Evolutionary conservation across 176 grass and related monocot species (phyloP).

Genomic region (Zizania latifolia): DNA sequence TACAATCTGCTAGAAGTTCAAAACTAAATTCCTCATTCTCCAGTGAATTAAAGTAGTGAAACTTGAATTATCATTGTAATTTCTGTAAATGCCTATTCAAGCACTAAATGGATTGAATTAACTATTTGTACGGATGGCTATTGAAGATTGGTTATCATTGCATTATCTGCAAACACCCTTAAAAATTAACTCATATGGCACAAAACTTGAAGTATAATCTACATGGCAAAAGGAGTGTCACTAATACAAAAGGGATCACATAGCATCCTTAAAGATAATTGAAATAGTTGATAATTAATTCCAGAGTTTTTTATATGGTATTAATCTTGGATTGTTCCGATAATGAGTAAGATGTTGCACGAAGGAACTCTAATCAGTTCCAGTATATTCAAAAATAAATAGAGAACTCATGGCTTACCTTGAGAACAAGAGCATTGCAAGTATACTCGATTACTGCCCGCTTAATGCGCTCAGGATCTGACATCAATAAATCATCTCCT

Average conservation of each 20-base stretch:
- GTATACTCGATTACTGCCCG: slow-evolving; percentile 82
- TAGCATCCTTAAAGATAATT: neutral
- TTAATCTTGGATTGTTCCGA: neutral
- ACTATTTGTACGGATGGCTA: neutral
- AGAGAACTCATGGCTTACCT: slow-evolving; percentile 34
- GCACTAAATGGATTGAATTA: neutral
- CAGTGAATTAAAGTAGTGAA: slow-evolving; percentile 8
- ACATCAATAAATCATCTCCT: slow-evolving; percentile 94
- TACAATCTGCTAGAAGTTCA: neutral
- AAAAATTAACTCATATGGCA: neutral
- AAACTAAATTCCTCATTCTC: slow-evolving; percentile 9
- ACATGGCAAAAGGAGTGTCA: neutral
- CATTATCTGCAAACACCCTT: slow-evolving; percentile 6
- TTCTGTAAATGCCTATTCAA: neutral
- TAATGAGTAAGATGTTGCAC: neutral
- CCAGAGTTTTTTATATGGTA: neutral
- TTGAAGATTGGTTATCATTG: neutral
- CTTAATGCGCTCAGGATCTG: slow-evolving; percentile 80
- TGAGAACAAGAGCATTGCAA: slow-evolving; percentile 93
- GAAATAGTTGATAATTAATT: neutral
- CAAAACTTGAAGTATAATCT: slow-evolving; percentile 1
- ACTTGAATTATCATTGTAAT: neutral
- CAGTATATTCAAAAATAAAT: neutral
- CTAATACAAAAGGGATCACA: neutral
- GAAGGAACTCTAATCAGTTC: slow-evolving; percentile 6